Conservation (phyloP, 805 yeast genomes). For the Middelhovenomyces tepae region DNA sequence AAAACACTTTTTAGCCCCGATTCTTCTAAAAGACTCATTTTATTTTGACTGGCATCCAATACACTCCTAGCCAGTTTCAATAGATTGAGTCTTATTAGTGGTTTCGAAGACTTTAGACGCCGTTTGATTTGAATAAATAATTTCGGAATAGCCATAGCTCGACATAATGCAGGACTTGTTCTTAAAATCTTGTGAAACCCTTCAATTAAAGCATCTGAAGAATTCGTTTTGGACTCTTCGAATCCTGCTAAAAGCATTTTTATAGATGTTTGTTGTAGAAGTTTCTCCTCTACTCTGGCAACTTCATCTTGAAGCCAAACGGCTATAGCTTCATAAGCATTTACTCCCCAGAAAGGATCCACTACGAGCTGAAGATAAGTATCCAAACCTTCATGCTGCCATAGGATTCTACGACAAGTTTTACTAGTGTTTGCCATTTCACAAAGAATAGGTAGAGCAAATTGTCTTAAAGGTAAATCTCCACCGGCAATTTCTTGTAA, state of each 20-base stretch:
- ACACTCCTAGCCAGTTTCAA: slow-evolving; percentile 11
- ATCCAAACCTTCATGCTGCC: slow-evolving; percentile 31
- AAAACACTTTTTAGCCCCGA: slow-evolving; percentile 7
- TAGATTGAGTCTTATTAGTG: slow-evolving; percentile 13
- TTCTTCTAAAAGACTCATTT: slow-evolving; percentile 3
- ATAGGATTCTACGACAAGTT: slow-evolving; percentile 31
- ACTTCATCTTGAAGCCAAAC: slow-evolving; percentile 28
- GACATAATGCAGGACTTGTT: slow-evolving; percentile 11
- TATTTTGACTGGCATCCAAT: slow-evolving; percentile 8
- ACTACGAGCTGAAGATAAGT: slow-evolving; percentile 33
- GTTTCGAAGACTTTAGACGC: slow-evolving; percentile 9
- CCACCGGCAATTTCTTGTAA: slow-evolving; percentile 33
- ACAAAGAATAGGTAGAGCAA: slow-evolving; percentile 44
- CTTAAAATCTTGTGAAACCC: slow-evolving; percentile 13
- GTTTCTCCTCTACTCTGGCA: slow-evolving; percentile 12
- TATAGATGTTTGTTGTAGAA: slow-evolving; percentile 8
- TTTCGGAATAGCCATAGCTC: slow-evolving; percentile 6
- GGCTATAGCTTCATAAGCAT: slow-evolving; percentile 42
- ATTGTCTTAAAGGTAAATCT: slow-evolving; percentile 41
- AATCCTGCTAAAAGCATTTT: slow-evolving; percentile 14
- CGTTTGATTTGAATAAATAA: slow-evolving; percentile 10
- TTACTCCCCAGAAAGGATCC: slow-evolving; percentile 52
- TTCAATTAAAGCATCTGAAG: slow-evolving; percentile 15
- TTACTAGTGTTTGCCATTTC: slow-evolving; percentile 42
- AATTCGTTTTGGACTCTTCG: slow-evolving; percentile 10